Percentiles rank a stretch among this genome's conserved stretches.
phyloP scores from a whole-genome alignment of 2,329 filamentous ascomycete species.

The Clarireedia hainanense region DNA sequence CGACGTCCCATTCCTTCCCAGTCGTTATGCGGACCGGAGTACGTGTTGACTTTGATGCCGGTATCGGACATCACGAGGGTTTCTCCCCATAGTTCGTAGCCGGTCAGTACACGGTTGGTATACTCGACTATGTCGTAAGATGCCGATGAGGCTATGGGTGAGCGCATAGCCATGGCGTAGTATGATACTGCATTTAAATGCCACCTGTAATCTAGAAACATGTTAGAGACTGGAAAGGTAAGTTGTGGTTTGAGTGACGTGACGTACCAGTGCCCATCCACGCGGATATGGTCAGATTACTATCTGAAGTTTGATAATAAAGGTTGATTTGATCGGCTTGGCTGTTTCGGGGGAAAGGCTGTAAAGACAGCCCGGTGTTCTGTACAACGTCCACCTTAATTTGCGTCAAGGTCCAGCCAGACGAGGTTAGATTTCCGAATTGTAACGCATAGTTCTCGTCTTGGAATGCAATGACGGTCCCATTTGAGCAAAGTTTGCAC shows the following conservation, averaged over 20 bases:
- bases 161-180: background rate
- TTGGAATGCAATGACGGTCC: constrained; percentile 12
- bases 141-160: background rate
- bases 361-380: constrained; percentile 12
- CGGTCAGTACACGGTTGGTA: background rate
- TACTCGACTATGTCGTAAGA: background rate
- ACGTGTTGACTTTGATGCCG: background rate
- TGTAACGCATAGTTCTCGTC: constrained; percentile 12
- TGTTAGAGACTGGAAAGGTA: background rate
- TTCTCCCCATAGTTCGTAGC: background rate
- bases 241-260: background rate
- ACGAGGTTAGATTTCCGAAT: constrained; percentile 9
- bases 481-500: constrained; percentile 11
- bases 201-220: background rate
- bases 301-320: constrained; percentile 7
- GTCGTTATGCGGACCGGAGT: background rate
- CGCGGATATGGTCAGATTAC: constrained; percentile 9
- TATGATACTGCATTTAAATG: background rate
- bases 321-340: constrained; percentile 13
- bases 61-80: background rate
- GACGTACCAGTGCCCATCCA: background rate
- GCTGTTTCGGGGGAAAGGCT: constrained; percentile 9
- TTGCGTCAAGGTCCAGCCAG: constrained; percentile 13
- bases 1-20: constrained; percentile 2
- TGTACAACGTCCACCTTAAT: constrained; percentile 5